phyloP scores from a whole-genome alignment of 805 yeast genomes.

The Grigorovia yakushimaensis region DNA sequence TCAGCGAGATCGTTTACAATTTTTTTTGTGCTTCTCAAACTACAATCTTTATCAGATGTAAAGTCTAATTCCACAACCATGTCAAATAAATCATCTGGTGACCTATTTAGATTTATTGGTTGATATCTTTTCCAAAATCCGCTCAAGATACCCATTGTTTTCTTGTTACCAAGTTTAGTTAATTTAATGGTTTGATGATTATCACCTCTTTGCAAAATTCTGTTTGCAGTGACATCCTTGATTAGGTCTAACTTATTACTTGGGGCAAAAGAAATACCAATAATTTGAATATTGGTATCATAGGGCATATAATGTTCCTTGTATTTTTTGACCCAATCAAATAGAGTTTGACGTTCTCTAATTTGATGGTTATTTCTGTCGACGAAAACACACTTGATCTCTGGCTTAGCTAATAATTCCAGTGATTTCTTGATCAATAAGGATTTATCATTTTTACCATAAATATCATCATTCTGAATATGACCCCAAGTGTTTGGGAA shows the following conservation, averaged over 20 bases:
- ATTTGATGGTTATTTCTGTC: constrained; percentile 78
- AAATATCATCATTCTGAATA: constrained; percentile 73
- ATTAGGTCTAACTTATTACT: constrained; percentile 30
- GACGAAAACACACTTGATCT: constrained; percentile 45
- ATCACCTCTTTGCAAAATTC: constrained; percentile 69
- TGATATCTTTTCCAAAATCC: constrained; percentile 69
- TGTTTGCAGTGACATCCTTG: constrained; percentile 43
- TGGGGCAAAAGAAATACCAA: constrained; percentile 61
- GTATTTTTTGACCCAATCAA: constrained; percentile 39
- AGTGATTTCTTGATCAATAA: constrained; percentile 41
- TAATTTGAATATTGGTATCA: constrained; percentile 40
- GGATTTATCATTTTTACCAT: constrained; percentile 33
- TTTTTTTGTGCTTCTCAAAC: constrained; percentile 38
- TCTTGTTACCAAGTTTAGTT: constrained; percentile 34
- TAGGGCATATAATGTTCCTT: constrained; percentile 36
- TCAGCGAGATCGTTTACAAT: constrained; percentile 34
- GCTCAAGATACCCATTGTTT: constrained; percentile 54
- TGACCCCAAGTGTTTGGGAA: constrained; percentile 55
- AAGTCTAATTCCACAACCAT: constrained; percentile 49
- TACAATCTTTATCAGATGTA: constrained; percentile 29
- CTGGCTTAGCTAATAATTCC: constrained; percentile 29
- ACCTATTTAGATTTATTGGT: constrained; percentile 34
- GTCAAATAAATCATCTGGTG: constrained; percentile 66
- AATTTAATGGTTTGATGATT: constrained; percentile 77
- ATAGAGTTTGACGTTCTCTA: constrained; percentile 59